These are phyloP conservation scores for Flueggea neowawraea DNA, from an alignment of 441 rosid genomes.

Conservation along the genomic window DNA sequence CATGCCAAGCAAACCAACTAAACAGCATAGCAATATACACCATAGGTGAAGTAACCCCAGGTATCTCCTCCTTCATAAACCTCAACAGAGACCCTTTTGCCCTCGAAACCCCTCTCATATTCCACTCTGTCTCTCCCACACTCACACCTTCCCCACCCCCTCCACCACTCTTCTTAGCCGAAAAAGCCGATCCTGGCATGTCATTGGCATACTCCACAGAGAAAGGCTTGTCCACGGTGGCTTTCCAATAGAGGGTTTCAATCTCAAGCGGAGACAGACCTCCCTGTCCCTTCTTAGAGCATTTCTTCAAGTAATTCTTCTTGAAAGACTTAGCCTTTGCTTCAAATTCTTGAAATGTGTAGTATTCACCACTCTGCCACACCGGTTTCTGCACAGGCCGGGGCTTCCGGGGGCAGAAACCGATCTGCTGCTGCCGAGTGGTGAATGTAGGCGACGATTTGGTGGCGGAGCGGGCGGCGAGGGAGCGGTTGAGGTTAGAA, in stretches of 20 bases:
- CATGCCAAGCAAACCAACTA: constrained; percentile 99
- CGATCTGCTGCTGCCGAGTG: constrained; percentile 99
- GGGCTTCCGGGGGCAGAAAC: constrained; percentile 88
- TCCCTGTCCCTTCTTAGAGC: constrained; percentile 46
- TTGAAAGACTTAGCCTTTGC: constrained; percentile 84
- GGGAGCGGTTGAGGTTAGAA: constrained; percentile 77
- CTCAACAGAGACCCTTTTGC: constrained; percentile 87
- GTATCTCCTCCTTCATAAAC: constrained; percentile 99
- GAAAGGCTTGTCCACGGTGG: constrained; percentile 86
- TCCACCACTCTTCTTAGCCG: constrained; percentile 39
- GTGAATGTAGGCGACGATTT: constrained; percentile 77
- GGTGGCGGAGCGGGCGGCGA: constrained; percentile 46
- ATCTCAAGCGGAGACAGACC: constrained; percentile 71
- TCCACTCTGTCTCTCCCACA: constrained; percentile 94
- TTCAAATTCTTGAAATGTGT: constrained; percentile 85
- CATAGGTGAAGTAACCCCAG: constrained; percentile 98
- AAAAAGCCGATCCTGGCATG: constrained; percentile 98
- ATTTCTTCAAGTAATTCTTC: constrained; percentile 62
- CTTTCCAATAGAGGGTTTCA: constrained; percentile 97
- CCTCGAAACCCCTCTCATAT: constrained; percentile 96
- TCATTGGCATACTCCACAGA: constrained; percentile 97
- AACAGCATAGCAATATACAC: constrained; percentile 96
- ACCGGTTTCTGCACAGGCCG: constrained; percentile 88
- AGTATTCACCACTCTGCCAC: constrained; percentile 96
- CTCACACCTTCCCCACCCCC: constrained; percentile 51